Evolutionary conservation across 2,329 filamentous ascomycete genomes (phyloP), one percentile per base, ranked within the genome.

Genomic region (Chlorencoelia australis): DNA sequence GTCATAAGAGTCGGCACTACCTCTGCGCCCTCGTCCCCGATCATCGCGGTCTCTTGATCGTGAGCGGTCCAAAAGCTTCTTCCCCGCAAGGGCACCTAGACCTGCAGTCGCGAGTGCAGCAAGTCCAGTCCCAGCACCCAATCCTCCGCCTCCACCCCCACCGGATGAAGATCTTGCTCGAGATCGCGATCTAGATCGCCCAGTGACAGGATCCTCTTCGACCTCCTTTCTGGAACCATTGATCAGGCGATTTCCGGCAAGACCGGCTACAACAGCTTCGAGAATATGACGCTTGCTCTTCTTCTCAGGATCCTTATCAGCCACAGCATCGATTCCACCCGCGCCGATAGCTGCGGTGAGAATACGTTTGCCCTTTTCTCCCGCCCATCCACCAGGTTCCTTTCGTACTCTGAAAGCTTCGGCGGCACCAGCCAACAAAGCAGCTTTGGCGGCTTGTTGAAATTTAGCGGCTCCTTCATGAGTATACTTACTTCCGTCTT

Each of bases 331-430:
- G 43, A 94, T 82, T 40, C 86, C 83, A 48, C 84, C 89, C 41
- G 89, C 87, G 61, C 85, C 82, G 17, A 75, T 72, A 17, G 89
- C 89, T 31, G 87, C 88, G 15, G 89, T 95, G 32, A 94, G 72
- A 42, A 96, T 75, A 35, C 89, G 85, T 66, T 87, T 91, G 47
- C 87, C 85, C 63, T 95, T 95, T 45, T 84, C 82, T 24, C 88
- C 89, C 45, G 79, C 82, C 87, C 88, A 95, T 28, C 80, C 75
- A 37, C 89, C 89, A 2, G 86, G 82, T 44, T 91, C 82, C 53
- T 89, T 94, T 57, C 88, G 79, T 39, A 87, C 79, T 43, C 85
- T 81, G 69, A 94, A 94, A 27, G 89, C 89, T 60, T 95, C 88
- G 37, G 87, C 82, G 26, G 88, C 89, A 51, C 87, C 89, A 19